These are phyloP conservation scores for Cryptococcus sp. DNA, from an alignment of 1,284 basidiomycete genomes.

Conservation along the genomic window DNA sequence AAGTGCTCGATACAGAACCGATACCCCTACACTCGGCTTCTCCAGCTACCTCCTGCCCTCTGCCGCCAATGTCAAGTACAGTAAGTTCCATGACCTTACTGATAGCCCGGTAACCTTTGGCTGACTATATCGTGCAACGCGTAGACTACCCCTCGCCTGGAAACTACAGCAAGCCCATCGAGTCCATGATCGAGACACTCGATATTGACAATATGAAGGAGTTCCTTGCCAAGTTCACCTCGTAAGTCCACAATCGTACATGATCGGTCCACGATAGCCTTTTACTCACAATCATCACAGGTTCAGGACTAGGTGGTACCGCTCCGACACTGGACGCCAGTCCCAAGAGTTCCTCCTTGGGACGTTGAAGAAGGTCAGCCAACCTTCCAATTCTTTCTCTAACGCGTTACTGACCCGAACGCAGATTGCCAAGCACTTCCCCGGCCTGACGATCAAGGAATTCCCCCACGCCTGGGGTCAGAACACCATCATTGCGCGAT, in stretches of 20 bases:
- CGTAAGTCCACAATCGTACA: slow-evolving; percentile 57
- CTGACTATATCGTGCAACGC: not conserved
- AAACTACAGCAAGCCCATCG: slow-evolving; percentile 42
- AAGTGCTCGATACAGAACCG: slow-evolving; percentile 62
- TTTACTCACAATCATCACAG: slow-evolving; percentile 17
- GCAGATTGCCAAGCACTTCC: slow-evolving; percentile 68
- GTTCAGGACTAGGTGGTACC: slow-evolving; percentile 56
- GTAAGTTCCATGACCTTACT: slow-evolving; percentile 27
- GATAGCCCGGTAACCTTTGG: not conserved
- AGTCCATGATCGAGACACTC: slow-evolving; percentile 40
- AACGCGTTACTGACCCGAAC: slow-evolving; percentile 1
- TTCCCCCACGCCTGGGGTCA: slow-evolving; percentile 92
- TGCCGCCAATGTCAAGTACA: slow-evolving; percentile 39
- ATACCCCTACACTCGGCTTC: slow-evolving; percentile 61
- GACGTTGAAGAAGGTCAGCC: slow-evolving; percentile 66
- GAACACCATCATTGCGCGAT: slow-evolving; percentile 75
- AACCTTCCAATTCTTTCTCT: slow-evolving; percentile 1
- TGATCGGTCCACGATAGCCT: slow-evolving; percentile 57
- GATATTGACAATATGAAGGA: slow-evolving; percentile 55
- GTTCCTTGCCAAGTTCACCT: slow-evolving; percentile 72
- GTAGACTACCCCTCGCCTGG: slow-evolving; percentile 47
- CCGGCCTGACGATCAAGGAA: slow-evolving; percentile 70
- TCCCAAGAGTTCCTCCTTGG: slow-evolving; percentile 80
- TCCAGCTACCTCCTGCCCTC: slow-evolving; percentile 45
- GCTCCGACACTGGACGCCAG: slow-evolving; percentile 66